Percentiles rank a stretch among this genome's conserved stretches.
Conservation (phyloP, 768 basidiomycete species). For the Exidia glandulosa region DNA sequence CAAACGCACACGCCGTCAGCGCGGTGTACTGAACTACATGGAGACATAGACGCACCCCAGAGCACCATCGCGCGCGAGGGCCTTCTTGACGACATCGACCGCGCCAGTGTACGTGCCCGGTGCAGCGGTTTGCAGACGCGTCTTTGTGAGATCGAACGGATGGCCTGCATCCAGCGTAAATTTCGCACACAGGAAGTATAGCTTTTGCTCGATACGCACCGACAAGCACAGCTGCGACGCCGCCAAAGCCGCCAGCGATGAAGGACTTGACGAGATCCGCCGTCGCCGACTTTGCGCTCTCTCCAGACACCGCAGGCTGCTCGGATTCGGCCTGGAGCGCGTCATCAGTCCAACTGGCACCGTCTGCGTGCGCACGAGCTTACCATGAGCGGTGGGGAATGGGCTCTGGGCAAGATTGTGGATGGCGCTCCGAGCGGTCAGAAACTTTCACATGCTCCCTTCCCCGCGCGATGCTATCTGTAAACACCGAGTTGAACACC, state of each 20-base stretch:
- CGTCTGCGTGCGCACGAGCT: background rate
- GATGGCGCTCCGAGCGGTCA: background rate
- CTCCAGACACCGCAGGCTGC: background rate
- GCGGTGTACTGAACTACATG: background rate
- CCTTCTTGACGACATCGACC: slow-evolving; percentile 86
- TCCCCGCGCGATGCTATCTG: background rate
- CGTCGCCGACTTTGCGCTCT: slow-evolving; percentile 14
- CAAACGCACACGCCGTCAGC: background rate
- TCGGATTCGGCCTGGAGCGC: background rate
- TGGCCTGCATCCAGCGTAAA: slow-evolving; percentile 47
- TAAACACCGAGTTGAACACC: too few relatives aligned
- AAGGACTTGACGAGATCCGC: slow-evolving; percentile 63
- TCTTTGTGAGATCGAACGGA: slow-evolving; percentile 95
- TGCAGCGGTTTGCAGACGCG: slow-evolving; percentile 86
- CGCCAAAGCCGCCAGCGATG: slow-evolving; percentile 88
- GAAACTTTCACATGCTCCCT: background rate
- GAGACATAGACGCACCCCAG: slow-evolving; percentile 49
- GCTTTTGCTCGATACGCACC: slow-evolving; percentile 39
- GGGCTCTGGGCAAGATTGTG: too few relatives aligned
- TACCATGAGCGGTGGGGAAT: too few relatives aligned
- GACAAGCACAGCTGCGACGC: slow-evolving; percentile 76
- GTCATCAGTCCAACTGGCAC: background rate
- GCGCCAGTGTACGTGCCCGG: slow-evolving; percentile 86
- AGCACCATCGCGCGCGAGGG: slow-evolving; percentile 81
- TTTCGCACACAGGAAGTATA: background rate